Base-by-base conservation (phyloP, 2,329 filamentous ascomycete genomes). In the Basipetospora sp. region DNA sequence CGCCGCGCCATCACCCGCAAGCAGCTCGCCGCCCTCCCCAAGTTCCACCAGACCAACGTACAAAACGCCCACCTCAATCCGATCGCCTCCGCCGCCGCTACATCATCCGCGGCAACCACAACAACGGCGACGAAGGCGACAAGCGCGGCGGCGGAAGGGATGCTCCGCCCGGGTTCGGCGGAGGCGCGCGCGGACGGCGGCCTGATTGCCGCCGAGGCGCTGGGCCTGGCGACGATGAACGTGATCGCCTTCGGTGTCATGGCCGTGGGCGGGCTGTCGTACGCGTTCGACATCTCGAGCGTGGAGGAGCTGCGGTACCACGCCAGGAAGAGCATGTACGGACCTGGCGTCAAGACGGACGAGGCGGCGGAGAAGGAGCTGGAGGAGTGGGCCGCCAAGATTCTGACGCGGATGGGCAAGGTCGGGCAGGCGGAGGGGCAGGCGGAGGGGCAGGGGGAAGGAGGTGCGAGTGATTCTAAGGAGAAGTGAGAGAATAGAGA, bases 221-320 rank as follows among this genome's bases (percentile, higher is more conserved):
- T 98, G 16, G 81, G 78, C 34, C 64, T 94, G 26, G 90, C 88
- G 0, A 94, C 87, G 0, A 68, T 94, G 47, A 94, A 94, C 49
- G 83, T 90, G 10, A 51, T 77, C 22, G 81, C 77, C 48, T 71
- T 90, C 35, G 77, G 69, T 1, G 74, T 94, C 54, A 74, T 92
- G 68, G 59, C 70, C 8, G 67, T 73, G 0, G 90, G 88, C 3
- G 85, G 80, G 0, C 56, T 77, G 9, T 64, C 83, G 43, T 93
- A 80, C 68, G 77, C 74, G 1, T 73, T 90, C 42, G 80, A 94
- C 53, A 71, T 96, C 26, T 75, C 75, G 51, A 67, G 65, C 32
- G 38, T 85, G 29, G 71, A 74, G 4, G 81, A 87, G 50, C 58
- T 85, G 53, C 62, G 71, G 50, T 53, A 46, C 34, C 60, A 60